A percentile compares a stretch with the other conserved stretches of the same genome.
Evolutionary conservation across 2,329 filamentous ascomycete species (phyloP).

Genomic region (Coniochaeta ligniaria): DNA sequence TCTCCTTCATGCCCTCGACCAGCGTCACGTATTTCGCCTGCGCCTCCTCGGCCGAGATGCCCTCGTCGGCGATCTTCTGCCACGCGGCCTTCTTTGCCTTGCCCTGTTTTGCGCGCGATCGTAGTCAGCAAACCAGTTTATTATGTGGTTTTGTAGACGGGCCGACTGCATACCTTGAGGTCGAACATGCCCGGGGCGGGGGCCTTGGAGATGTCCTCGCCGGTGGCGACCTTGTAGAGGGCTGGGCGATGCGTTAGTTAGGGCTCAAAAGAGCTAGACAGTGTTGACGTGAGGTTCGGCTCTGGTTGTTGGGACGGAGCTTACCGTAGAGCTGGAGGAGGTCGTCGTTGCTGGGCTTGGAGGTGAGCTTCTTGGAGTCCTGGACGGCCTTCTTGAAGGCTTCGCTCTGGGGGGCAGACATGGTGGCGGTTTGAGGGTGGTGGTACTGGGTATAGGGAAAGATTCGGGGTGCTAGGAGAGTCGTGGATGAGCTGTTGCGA

Average conservation of each 20-base stretch:
- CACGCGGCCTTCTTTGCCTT: slow-evolving; percentile 78
- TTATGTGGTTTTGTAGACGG: too few relatives aligned
- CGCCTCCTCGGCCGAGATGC: slow-evolving; percentile 55
- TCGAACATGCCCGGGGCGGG: slow-evolving; percentile 61
- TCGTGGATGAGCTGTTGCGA: too few relatives aligned
- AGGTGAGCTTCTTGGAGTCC: slow-evolving; percentile 61
- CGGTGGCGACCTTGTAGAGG: slow-evolving; percentile 51
- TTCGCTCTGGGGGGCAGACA: slow-evolving; percentile 31
- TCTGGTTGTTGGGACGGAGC: slow-evolving; percentile 12
- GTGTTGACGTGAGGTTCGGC: background rate
- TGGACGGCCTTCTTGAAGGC: slow-evolving; percentile 49
- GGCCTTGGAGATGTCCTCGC: slow-evolving; percentile 50
- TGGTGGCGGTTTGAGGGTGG: slow-evolving; percentile 17
- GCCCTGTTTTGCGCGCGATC: slow-evolving; percentile 37
- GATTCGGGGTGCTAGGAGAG: slow-evolving; percentile 5
- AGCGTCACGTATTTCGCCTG: slow-evolving; percentile 70
- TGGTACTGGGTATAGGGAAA: background rate
- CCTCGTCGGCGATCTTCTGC: slow-evolving; percentile 62
- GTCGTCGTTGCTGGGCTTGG: slow-evolving; percentile 57
- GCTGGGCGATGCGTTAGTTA: slow-evolving; percentile 23
- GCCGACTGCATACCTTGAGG: slow-evolving; percentile 45
- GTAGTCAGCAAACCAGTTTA: too few relatives aligned
- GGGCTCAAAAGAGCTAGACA: too few relatives aligned
- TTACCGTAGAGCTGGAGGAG: slow-evolving; percentile 57
- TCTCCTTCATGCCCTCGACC: slow-evolving; percentile 64